A percentile compares a stretch with the other conserved stretches of the same genome.
These are phyloP conservation scores for Pseudocercospora fuligena DNA, from an alignment of 2,329 filamentous ascomycete species.

Conservation along the genomic window DNA sequence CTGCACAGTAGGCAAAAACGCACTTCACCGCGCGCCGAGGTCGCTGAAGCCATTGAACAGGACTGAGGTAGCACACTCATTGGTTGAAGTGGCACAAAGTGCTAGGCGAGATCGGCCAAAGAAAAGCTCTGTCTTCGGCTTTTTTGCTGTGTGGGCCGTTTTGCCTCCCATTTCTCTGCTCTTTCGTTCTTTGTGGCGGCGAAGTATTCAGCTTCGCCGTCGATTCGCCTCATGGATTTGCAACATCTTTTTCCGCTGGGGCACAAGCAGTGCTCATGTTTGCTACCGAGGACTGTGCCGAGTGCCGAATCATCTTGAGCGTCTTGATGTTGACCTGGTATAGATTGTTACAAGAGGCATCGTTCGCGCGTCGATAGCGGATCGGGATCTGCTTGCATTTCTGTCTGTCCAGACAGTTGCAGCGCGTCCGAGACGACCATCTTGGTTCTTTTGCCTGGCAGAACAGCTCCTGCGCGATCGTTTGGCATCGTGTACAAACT, in stretches of 20 bases:
- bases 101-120: constrained; percentile 16
- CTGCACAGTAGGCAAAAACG: constrained; percentile 10
- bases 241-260: constrained; percentile 6
- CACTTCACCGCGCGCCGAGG: constrained; percentile 18
- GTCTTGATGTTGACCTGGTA: neutral
- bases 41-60: constrained; percentile 18
- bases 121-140: constrained; percentile 13
- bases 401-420: too few relatives aligned
- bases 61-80: constrained; percentile 7
- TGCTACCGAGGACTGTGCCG: neutral
- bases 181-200: neutral
- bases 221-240: constrained; percentile 2
- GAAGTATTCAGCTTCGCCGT: neutral
- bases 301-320: neutral
- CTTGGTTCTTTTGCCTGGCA: neutral
- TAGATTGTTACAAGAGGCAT: neutral
- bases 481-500: neutral
- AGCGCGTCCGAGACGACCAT: neutral
- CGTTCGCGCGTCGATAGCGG: too few relatives aligned
- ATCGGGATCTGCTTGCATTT: too few relatives aligned
- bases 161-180: neutral
- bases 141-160: constrained; percentile 8
- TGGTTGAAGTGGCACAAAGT: constrained; percentile 10
- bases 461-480: neutral
- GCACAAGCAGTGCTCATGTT: neutral